Evolutionary conservation across 371 early-diverging fungal genomes (phyloP), one percentile per base, ranked within the genome.

Genomic region (Capniomyces stellatus): DNA sequence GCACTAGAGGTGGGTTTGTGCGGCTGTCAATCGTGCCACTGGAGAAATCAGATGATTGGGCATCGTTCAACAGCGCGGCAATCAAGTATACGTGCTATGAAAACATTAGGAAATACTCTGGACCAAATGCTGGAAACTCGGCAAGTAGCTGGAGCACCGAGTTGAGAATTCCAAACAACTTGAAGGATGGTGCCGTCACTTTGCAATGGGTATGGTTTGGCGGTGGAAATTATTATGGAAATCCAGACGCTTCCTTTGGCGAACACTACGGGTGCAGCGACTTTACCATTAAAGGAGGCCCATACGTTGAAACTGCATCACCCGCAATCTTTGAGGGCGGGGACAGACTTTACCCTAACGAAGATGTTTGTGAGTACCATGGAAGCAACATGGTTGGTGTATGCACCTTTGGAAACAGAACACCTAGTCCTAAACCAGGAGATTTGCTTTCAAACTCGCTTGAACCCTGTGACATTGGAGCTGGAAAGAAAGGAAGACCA

Each of bases 201-300:
- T 57, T 78, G 10, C 79, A 78, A 48, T 76, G 76, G 77, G 63
- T 72, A 21, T 75, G 76, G 76, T 76, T 67, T 52, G 77, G 78
- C 23, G 78, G 73, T 13, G 79, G 76, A 4, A 64, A 73, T 31
- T 71, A 68, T 55, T 70, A 73, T 51, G 76, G 67, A 2, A 59
- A 78, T 30, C 43, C 55, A 0, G 63, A 72, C 25, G 63, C 72
- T 1, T 71, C 71, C 8, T 75, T 75, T 43, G 75, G 75, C 28
- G 75, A 75, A 47, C 75, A 73, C 52, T 74, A 73, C 40, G 60
- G 71, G 30, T 76, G 77, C 61, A 60, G 71, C 1, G 75, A 76
- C 51, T 60, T 74, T 35, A 56, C 63, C 22, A 61, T 76, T 27
- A 49, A 64, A 25, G 77, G 77, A 8, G 77, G 77, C 0, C 44